phyloP scores from a whole-genome alignment of 1,139 yeast species.

The Protomyces lactucae-debilis region DNA sequence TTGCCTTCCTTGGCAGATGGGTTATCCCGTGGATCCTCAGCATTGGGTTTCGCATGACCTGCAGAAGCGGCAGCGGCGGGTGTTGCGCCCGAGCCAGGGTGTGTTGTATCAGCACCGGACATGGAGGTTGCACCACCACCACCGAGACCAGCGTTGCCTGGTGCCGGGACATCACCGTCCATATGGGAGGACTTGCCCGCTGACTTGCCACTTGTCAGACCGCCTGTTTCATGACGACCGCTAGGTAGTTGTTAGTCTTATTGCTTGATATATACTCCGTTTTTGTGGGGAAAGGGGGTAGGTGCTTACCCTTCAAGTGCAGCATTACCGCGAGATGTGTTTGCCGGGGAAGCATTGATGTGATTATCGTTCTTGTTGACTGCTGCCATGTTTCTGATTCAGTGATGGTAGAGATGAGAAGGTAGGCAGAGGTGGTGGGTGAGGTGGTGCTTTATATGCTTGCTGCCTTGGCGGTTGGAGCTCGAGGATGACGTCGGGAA shows the following conservation, averaged over 20 bases:
- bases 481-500: too few relatives aligned
- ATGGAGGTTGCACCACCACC: constrained; percentile 23
- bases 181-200: constrained; percentile 8
- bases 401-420: background rate
- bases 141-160: constrained; percentile 17
- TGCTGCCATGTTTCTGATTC: background rate
- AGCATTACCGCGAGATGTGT: background rate
- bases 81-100: constrained; percentile 18
- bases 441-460: too few relatives aligned
- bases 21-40: constrained; percentile 7
- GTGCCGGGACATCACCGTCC: constrained; percentile 20
- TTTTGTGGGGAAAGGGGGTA: background rate
- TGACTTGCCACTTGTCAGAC: constrained; percentile 15
- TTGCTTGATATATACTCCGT: background rate
- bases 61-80: constrained; percentile 17
- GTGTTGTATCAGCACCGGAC: constrained; percentile 16
- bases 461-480: too few relatives aligned
- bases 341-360: background rate
- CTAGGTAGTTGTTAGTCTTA: background rate
- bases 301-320: background rate
- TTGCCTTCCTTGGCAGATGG: background rate
- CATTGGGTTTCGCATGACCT: constrained; percentile 18
- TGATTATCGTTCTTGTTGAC: background rate
- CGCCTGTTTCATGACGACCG: constrained; percentile 16
- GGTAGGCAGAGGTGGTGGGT: background rate